Conservation (phyloP, 768 basidiomycete genomes). For the Mycena sanguinolenta region DNA sequence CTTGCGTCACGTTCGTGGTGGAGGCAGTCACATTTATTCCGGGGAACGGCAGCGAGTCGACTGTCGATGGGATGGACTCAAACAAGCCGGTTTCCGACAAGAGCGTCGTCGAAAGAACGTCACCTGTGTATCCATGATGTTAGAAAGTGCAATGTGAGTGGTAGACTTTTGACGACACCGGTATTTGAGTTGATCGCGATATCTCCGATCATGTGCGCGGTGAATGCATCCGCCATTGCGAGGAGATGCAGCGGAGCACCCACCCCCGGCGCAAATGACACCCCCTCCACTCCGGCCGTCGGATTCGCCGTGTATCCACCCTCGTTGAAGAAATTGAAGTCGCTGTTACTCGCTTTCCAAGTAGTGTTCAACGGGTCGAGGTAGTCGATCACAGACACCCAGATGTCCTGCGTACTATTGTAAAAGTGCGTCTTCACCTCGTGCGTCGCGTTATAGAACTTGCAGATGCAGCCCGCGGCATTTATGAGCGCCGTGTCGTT, state of each 20-base stretch:
- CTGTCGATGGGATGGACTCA: too few relatives aligned
- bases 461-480: constrained; percentile 18
- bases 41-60: constrained; percentile 1
- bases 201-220: constrained; percentile 14
- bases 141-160: too few relatives aligned
- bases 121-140: too few relatives aligned
- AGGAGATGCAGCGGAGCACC: constrained; percentile 21
- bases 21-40: constrained; percentile 22
- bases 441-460: constrained; percentile 22
- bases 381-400: constrained; percentile 8
- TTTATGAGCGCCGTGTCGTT: constrained; percentile 11
- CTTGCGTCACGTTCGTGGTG: constrained; percentile 15
- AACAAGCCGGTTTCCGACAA: constrained; percentile 15
- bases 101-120: constrained; percentile 5
- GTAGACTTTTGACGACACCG: neutral
- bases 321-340: neutral
- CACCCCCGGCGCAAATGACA: constrained; percentile 12
- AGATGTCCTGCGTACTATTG: constrained; percentile 18
- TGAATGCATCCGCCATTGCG: constrained; percentile 25
- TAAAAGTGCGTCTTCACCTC: constrained; percentile 8
- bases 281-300: neutral
- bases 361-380: constrained; percentile 22
- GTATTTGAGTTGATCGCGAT: neutral
- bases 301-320: neutral
- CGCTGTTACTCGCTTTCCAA: neutral